These are phyloP conservation scores for Prunus salicina DNA, from an alignment of 306 rosid species.

Conservation along the genomic window DNA sequence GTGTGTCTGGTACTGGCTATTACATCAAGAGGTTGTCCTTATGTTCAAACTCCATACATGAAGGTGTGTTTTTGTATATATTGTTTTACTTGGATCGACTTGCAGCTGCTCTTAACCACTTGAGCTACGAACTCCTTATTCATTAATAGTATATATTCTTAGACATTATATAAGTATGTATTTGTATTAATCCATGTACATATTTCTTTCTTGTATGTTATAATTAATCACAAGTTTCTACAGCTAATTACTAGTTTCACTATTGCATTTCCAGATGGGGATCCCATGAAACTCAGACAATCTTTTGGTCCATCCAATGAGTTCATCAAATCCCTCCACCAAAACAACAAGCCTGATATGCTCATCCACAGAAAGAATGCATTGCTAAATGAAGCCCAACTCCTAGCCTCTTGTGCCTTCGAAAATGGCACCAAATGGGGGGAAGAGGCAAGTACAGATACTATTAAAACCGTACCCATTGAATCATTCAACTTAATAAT, in stretches of 20 bases:
- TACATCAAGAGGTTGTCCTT: slow-evolving; percentile 50
- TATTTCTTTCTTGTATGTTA: not conserved
- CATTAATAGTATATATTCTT: too few relatives aligned
- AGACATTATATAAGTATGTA: too few relatives aligned
- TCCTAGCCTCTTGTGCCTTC: slow-evolving; percentile 55
- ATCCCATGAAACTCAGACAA: slow-evolving; percentile 33
- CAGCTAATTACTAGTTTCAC: not conserved
- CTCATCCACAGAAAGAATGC: not conserved
- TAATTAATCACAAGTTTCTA: too few relatives aligned
- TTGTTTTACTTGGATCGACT: too few relatives aligned
- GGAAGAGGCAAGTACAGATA: slow-evolving; percentile 35
- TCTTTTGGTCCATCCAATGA: slow-evolving; percentile 54
- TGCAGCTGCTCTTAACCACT: too few relatives aligned
- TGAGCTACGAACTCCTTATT: too few relatives aligned
- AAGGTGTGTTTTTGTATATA: not conserved
- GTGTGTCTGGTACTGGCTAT: slow-evolving; percentile 56
- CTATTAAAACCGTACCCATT: not conserved
- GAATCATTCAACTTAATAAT: too few relatives aligned
- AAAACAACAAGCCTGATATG: slow-evolving; percentile 21
- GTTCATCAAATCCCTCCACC: slow-evolving; percentile 43
- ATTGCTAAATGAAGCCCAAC: slow-evolving; percentile 30
- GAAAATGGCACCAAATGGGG: slow-evolving; percentile 67
- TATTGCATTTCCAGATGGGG: slow-evolving; percentile 23
- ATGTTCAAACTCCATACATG: slow-evolving; percentile 20
- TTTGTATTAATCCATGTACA: not conserved